These are phyloP conservation scores for Candida stauntonica DNA, from an alignment of 805 yeast genomes.

Conservation along the genomic window DNA sequence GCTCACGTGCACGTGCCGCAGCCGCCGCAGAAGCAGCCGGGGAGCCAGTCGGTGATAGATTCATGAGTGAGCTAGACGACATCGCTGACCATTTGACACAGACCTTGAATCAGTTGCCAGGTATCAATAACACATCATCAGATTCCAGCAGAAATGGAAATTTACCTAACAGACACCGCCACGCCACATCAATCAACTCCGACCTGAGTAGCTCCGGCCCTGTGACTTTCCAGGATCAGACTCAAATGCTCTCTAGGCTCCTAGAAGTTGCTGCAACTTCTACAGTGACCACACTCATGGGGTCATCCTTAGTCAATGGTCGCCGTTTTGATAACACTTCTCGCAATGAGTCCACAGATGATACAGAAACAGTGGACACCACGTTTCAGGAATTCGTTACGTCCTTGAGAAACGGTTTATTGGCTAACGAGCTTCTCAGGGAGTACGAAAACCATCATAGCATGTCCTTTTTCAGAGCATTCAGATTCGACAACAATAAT, in stretches of 20 bases:
- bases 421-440: constrained; percentile 36
- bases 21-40: too few relatives aligned
- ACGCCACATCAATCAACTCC: constrained; percentile 5
- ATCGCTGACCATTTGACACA: constrained; percentile 19
- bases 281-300: constrained; percentile 38
- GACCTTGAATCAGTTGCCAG: constrained; percentile 3
- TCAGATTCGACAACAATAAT: constrained; percentile 33
- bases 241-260: constrained; percentile 38
- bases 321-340: constrained; percentile 29
- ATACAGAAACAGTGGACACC: constrained; percentile 7
- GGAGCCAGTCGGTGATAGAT: constrained; percentile 1
- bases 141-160: too few relatives aligned
- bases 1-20: too few relatives aligned
- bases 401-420: constrained; percentile 36
- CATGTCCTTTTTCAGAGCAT: constrained; percentile 39
- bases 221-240: constrained; percentile 29
- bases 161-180: too few relatives aligned
- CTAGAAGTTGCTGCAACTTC: constrained; percentile 43
- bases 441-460: constrained; percentile 9
- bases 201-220: constrained; percentile 6
- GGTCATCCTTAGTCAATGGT: constrained; percentile 25
- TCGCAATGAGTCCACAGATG: constrained; percentile 23
- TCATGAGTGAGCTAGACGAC: constrained; percentile 22
- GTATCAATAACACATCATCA: neutral
- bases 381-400: constrained; percentile 42